A percentile compares a stretch with the other conserved stretches of the same genome.
phyloP scores from a whole-genome alignment of 139 green algal genomes.

The Tetradesmus lagerheimii region DNA sequence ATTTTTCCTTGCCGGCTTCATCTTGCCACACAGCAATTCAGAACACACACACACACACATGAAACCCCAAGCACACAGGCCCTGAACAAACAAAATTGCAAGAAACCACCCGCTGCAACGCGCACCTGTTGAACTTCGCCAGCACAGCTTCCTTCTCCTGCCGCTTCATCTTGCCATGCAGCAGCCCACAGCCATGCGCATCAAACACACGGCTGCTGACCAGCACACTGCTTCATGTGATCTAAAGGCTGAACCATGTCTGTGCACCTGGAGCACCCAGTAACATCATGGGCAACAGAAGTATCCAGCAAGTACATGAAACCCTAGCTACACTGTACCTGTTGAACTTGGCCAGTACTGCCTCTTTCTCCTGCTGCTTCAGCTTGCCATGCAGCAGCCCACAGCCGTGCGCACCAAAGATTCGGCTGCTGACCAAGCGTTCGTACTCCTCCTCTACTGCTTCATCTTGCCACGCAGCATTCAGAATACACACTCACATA shows the following conservation, averaged over 20 bases:
- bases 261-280: conserved; percentile 47
- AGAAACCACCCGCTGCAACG: too few species aligned
- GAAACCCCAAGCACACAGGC: too few species aligned
- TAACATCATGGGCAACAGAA: too few species aligned
- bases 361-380: conserved; percentile 79
- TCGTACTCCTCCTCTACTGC: conserved; percentile 48
- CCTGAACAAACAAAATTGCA: too few species aligned
- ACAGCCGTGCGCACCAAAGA: too few species aligned
- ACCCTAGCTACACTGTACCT: background rate
- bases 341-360: conserved; percentile 69
- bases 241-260: too few species aligned
- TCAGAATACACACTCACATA: too few species aligned
- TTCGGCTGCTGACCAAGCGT: too few species aligned
- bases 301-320: too few species aligned
- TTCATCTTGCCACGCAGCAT: too few species aligned
- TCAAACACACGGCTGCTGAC: conserved; percentile 42
- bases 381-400: conserved; percentile 74
- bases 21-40: too few species aligned
- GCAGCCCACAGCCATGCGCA: conserved; percentile 55
- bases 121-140: conserved; percentile 46
- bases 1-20: conserved; percentile 22
- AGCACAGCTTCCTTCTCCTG: conserved; percentile 77
- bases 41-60: too few species aligned
- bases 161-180: conserved; percentile 75
- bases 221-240: background rate